Percentiles rank a stretch among this genome's conserved stretches.
Evolutionary conservation across 2,329 filamentous ascomycete genomes (phyloP).

Genomic region (Calonectria pseudoturangicola): DNA sequence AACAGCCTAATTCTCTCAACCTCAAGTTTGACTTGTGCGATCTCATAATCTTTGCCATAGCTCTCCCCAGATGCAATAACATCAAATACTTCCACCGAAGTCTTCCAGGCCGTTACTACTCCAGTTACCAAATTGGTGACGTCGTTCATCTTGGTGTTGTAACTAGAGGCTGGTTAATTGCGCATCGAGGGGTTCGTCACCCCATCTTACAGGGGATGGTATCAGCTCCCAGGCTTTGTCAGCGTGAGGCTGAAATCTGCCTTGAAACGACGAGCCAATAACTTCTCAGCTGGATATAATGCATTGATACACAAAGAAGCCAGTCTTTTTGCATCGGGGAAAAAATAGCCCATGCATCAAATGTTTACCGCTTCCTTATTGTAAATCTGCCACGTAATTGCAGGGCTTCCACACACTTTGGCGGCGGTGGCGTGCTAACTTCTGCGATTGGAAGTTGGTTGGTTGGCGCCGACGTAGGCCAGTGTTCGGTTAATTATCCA

Average conservation of each 20-base stretch:
- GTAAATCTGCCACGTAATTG: too few relatives aligned
- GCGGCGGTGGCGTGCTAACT: too few relatives aligned
- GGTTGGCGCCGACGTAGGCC: too few relatives aligned
- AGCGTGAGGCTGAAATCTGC: neutral
- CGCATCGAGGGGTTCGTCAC: neutral
- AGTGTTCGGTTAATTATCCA: too few relatives aligned
- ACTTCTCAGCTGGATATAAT: too few relatives aligned
- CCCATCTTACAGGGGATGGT: neutral
- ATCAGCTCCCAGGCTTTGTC: neutral
- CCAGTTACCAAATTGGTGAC: neutral
- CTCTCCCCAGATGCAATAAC: neutral
- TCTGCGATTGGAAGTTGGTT: too few relatives aligned
- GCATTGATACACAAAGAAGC: too few relatives aligned
- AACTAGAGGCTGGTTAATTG: neutral
- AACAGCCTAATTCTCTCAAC: neutral
- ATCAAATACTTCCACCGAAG: neutral
- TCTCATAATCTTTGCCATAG: slow-evolving; percentile 13
- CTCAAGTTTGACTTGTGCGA: neutral
- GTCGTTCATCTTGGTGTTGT: neutral
- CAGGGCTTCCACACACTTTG: too few relatives aligned
- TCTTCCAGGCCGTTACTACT: neutral
- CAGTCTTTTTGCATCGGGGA: too few relatives aligned
- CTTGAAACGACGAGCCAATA: too few relatives aligned
- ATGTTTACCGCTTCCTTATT: too few relatives aligned
- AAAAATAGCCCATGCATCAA: too few relatives aligned